Evolutionary conservation across 345 rosid genomes (phyloP).

Genomic region (Cochlearia excelsa): DNA sequence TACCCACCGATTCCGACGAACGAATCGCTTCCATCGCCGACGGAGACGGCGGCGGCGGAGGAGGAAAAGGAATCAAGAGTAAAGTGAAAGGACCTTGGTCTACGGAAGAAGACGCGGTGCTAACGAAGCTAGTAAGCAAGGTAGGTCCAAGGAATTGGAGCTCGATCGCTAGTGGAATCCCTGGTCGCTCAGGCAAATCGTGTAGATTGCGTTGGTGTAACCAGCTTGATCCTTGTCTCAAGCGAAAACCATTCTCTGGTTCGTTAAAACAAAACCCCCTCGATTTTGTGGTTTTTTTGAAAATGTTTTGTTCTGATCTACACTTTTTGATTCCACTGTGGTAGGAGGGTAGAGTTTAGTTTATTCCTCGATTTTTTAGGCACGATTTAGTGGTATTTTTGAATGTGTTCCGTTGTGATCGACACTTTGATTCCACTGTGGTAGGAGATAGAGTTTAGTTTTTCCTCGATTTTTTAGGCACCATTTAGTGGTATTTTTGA

Average conservation of each 20-base stretch:
- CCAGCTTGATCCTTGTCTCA: conserved; percentile 81
- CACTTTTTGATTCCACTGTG: no score
- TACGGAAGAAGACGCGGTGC: conserved; percentile 70
- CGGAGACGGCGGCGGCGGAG: conserved; percentile 42
- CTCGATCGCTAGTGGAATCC: conserved; percentile 75
- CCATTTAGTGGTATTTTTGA: no score
- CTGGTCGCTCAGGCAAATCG: conserved; percentile 81
- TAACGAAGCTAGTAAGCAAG: conserved; percentile 54
- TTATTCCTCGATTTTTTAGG: no score
- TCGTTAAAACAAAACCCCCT: neutral
- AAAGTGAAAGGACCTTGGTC: conserved; percentile 85
- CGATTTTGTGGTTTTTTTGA: neutral
- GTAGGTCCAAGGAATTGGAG: conserved; percentile 86
- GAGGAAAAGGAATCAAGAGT: conserved; percentile 25
- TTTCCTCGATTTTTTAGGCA: no score
- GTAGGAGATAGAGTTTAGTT: no score
- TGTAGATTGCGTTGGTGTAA: conserved; percentile 87
- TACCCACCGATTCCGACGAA: conserved; percentile 32
- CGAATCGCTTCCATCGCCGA: conserved; percentile 30
- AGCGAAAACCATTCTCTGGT: conserved; percentile 82
- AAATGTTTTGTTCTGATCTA: neutral
- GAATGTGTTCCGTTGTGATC: no score
- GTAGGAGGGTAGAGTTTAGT: no score
- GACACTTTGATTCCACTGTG: no score
- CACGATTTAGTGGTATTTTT: no score